Conservation (phyloP, 495 filamentous ascomycete genomes). For the Aspergillus leporis region DNA sequence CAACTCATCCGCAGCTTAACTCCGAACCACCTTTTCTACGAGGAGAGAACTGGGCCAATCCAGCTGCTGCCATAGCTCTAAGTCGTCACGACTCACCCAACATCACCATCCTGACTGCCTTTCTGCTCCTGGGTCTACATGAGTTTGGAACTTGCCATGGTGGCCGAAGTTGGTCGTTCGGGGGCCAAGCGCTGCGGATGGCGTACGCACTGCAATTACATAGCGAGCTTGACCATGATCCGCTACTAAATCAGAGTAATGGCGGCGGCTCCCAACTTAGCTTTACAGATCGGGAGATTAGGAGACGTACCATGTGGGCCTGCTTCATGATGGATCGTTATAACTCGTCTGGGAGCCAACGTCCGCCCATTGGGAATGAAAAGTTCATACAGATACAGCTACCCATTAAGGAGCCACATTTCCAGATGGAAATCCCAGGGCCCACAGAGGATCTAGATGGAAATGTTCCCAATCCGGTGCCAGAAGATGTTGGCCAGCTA, state of each 20-base stretch:
- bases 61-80: slow-evolving; percentile 79
- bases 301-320: slow-evolving; percentile 94
- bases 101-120: slow-evolving; percentile 89
- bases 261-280: slow-evolving; percentile 68
- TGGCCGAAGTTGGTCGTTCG: slow-evolving; percentile 91
- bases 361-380: slow-evolving; percentile 89
- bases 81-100: slow-evolving; percentile 92
- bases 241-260: slow-evolving; percentile 57
- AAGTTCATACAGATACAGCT: slow-evolving; percentile 86
- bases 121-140: slow-evolving; percentile 85
- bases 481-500: slow-evolving; percentile 61
- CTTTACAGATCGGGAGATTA: slow-evolving; percentile 89
- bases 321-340: slow-evolving; percentile 97
- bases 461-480: slow-evolving; percentile 63
- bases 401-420: slow-evolving; percentile 86
- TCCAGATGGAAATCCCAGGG: slow-evolving; percentile 86
- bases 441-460: slow-evolving; percentile 85
- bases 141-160: slow-evolving; percentile 98
- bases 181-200: slow-evolving; percentile 94
- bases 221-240: slow-evolving; percentile 88
- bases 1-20: slow-evolving; percentile 86
- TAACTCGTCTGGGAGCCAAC: slow-evolving; percentile 92
- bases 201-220: slow-evolving; percentile 94
- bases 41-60: slow-evolving; percentile 85
- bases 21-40: slow-evolving; percentile 84